Percentiles rank a stretch among this genome's conserved stretches.
phyloP scores from a whole-genome alignment of 148 eudicot genomes.

The Drosera capensis region DNA sequence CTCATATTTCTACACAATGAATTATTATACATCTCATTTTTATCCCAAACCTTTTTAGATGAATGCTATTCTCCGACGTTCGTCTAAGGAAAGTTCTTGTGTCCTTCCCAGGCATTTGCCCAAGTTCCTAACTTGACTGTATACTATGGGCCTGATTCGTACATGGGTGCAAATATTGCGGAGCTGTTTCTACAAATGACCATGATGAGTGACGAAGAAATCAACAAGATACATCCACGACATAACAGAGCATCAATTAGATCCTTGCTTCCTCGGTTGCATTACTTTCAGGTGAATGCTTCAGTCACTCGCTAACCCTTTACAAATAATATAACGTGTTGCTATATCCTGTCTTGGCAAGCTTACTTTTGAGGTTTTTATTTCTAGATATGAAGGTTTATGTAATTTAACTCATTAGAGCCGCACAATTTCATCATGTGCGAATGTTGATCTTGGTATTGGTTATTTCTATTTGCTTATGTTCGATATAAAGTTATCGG shows the following conservation, averaged over 20 bases:
- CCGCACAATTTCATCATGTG: no score
- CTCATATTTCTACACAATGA: no score
- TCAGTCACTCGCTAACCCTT: not conserved
- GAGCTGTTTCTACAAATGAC: conserved; percentile 84
- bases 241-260: conserved; percentile 57
- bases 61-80: not conserved
- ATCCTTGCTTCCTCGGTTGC: conserved; percentile 70
- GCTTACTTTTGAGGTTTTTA: no score
- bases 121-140: conserved; percentile 65
- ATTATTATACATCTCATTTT: no score
- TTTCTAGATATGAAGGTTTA: no score
- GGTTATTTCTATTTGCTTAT: no score
- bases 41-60: no score
- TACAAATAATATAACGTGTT: no score
- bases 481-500: no score
- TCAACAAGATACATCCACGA: conserved; percentile 55
- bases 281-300: conserved; percentile 56
- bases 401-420: no score
- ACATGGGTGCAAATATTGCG: conserved; percentile 95
- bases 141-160: conserved; percentile 93
- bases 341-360: no score
- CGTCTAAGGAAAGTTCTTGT: not conserved
- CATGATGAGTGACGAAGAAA: conserved; percentile 83
- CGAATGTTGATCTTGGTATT: no score
- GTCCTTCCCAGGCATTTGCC: conserved; percentile 61